phyloP scores from a whole-genome alignment of 768 basidiomycete genomes.

The Neoboletus brunneissimus region DNA sequence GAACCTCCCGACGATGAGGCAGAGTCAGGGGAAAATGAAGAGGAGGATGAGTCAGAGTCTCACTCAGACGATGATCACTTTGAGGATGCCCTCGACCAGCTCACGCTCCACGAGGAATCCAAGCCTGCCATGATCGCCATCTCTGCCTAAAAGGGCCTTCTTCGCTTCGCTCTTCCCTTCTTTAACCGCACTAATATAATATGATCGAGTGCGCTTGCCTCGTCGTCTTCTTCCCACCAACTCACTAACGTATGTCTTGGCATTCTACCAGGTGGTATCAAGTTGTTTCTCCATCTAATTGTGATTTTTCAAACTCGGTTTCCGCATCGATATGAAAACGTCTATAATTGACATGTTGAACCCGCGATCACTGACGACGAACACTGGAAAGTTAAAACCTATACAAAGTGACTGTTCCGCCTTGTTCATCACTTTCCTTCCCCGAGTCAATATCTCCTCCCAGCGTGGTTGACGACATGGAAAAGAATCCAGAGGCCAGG shows the following conservation, averaged over 20 bases:
- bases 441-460: background rate
- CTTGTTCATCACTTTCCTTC: background rate
- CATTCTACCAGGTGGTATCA: background rate
- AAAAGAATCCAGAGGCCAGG: too few species aligned
- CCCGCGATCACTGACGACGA: background rate
- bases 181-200: background rate
- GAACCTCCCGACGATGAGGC: slow-evolving; percentile 57
- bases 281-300: background rate
- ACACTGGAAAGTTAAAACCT: background rate
- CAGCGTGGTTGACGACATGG: background rate
- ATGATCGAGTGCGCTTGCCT: slow-evolving; percentile 1
- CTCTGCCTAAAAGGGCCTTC: slow-evolving; percentile 13
- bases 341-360: background rate
- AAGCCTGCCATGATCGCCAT: slow-evolving; percentile 10
- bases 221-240: background rate
- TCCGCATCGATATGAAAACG: too few species aligned
- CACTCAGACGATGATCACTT: slow-evolving; percentile 48
- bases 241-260: background rate
- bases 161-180: background rate
- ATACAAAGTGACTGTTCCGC: background rate
- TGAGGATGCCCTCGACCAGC: slow-evolving; percentile 65
- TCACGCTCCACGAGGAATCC: slow-evolving; percentile 34
- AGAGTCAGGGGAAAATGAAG: slow-evolving; percentile 27
- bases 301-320: too few species aligned
- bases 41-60: slow-evolving; percentile 36